phyloP scores from a whole-genome alignment of 805 yeast species.

The Barnettozyma wickerhamii region DNA sequence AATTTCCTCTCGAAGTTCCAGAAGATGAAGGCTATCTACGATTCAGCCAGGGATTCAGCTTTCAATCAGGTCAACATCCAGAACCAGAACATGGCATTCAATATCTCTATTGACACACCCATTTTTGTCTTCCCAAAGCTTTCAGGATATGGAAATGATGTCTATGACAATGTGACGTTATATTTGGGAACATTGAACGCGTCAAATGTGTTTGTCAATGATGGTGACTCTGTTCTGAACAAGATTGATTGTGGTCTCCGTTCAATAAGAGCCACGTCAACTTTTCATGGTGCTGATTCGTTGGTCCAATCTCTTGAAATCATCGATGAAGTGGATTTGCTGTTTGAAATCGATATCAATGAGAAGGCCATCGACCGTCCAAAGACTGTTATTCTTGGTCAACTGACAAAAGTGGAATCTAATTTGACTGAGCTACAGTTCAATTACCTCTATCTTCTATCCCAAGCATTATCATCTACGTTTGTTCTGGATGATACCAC shows the following conservation, averaged over 20 bases:
- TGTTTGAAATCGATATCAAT: constrained; percentile 53
- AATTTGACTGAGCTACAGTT: constrained; percentile 72
- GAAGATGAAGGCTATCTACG: constrained; percentile 86
- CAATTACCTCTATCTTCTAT: constrained; percentile 48
- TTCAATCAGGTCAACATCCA: constrained; percentile 70
- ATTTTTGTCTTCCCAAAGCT: constrained; percentile 71
- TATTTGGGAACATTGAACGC: constrained; percentile 82
- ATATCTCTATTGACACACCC: constrained; percentile 75
- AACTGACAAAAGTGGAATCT: constrained; percentile 58
- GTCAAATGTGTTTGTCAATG: constrained; percentile 48
- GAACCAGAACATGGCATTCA: constrained; percentile 60
- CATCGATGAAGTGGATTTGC: constrained; percentile 59
- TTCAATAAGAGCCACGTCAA: constrained; percentile 64
- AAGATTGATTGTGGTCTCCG: constrained; percentile 64
- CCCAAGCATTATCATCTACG: constrained; percentile 51
- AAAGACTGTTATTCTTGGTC: constrained; percentile 47
- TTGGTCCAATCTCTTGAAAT: constrained; percentile 46
- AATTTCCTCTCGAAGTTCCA: constrained; percentile 69
- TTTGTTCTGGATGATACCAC: constrained; percentile 41
- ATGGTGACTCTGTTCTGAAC: constrained; percentile 39
- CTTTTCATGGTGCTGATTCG: constrained; percentile 42
- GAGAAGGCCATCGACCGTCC: constrained; percentile 42
- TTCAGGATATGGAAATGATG: constrained; percentile 34
- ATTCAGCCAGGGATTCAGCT: constrained; percentile 84
- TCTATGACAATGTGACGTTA: constrained; percentile 60